Conservation (phyloP, 2,329 filamentous ascomycete species). For the Orbilia blumenaviensis region DNA sequence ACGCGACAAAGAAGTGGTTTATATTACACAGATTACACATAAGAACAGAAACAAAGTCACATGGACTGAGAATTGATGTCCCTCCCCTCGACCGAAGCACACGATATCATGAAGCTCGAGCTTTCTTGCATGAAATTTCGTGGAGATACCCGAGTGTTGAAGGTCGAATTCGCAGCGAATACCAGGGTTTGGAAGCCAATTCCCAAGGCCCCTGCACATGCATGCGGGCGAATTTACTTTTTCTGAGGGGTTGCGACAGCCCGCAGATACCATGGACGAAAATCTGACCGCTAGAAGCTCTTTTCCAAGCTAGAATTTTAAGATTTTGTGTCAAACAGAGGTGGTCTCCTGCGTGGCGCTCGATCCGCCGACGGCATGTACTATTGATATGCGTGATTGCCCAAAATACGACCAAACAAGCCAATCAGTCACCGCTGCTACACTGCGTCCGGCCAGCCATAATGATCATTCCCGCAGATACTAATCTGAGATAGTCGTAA, state of each 20-base stretch:
- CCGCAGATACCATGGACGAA: constrained; percentile 40
- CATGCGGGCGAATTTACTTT: constrained; percentile 52
- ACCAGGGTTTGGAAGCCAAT: constrained; percentile 38
- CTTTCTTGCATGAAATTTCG: neutral
- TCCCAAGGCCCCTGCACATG: constrained; percentile 39
- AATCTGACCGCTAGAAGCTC: constrained; percentile 24
- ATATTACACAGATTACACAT: neutral
- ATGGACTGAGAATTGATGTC: neutral
- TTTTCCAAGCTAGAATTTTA: constrained; percentile 11
- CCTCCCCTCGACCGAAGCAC: constrained; percentile 39
- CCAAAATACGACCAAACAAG: neutral
- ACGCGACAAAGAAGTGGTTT: constrained; percentile 30
- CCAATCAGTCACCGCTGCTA: neutral
- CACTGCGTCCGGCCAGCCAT: neutral
- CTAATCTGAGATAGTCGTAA: constrained; percentile 1
- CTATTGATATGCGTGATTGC: constrained; percentile 32
- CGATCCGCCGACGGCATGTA: constrained; percentile 19
- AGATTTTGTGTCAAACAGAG: neutral
- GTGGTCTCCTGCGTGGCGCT: constrained; percentile 11
- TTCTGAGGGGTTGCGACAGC: constrained; percentile 52
- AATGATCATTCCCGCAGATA: neutral
- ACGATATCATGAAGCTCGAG: constrained; percentile 9
- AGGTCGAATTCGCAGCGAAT: constrained; percentile 29
- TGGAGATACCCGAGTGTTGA: constrained; percentile 41
- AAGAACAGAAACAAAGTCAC: neutral